Conservation (phyloP, 176 grass and related monocot species). For the Carex pumila region DNA sequence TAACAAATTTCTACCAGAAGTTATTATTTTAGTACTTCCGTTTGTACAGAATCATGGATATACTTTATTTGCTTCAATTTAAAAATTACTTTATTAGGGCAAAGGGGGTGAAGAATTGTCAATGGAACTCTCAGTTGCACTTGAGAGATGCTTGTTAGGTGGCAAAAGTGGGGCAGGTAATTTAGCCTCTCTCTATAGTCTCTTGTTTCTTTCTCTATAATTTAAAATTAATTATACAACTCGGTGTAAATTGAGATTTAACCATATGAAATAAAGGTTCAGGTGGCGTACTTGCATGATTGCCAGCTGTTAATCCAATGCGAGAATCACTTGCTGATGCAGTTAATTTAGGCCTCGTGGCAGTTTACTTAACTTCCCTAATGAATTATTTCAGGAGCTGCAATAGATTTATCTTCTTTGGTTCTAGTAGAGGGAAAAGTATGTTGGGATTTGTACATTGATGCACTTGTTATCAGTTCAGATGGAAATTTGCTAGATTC, state of each 20-base stretch:
- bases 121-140: slow-evolving; percentile 53
- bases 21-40: neutral
- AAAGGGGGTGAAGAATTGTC: slow-evolving; percentile 88
- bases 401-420: slow-evolving; percentile 75
- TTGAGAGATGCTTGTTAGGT: slow-evolving; percentile 86
- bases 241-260: neutral
- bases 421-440: slow-evolving; percentile 79
- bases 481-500: slow-evolving; percentile 93
- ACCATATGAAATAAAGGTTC: neutral
- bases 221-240: neutral
- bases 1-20: slow-evolving; percentile 18
- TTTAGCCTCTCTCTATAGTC: neutral
- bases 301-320: neutral
- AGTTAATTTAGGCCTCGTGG: neutral
- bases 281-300: neutral
- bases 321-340: neutral
- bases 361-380: neutral
- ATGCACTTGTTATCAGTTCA: slow-evolving; percentile 89
- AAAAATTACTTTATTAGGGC: slow-evolving; percentile 40
- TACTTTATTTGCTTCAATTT: slow-evolving; percentile 25
- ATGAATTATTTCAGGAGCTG: slow-evolving; percentile 57
- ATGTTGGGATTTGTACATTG: slow-evolving; percentile 81
- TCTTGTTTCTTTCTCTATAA: neutral
- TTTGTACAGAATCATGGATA: neutral
- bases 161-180: slow-evolving; percentile 87